These are phyloP conservation scores for Eutrema heterophyllum DNA, from an alignment of 345 rosid genomes.

Conservation along the genomic window DNA sequence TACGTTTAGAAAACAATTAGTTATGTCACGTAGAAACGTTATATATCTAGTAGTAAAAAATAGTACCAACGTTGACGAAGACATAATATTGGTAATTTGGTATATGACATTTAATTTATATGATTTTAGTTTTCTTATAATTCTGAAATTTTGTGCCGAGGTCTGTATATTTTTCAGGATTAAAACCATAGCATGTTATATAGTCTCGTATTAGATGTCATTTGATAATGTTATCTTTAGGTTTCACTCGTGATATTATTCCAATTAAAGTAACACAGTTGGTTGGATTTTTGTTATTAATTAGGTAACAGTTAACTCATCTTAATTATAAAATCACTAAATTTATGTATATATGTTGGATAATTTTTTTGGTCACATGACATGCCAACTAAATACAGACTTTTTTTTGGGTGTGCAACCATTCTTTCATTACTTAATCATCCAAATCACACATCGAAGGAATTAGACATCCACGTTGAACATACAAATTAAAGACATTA, in stretches of 20 bases:
- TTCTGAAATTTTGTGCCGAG: too few relatives aligned
- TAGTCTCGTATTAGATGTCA: too few relatives aligned
- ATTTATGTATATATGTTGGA: background rate
- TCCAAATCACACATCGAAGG: too few relatives aligned
- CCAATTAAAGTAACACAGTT: too few relatives aligned
- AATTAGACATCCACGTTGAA: too few relatives aligned
- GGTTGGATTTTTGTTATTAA: background rate
- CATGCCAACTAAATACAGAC: conserved; percentile 26
- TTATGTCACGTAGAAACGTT: background rate
- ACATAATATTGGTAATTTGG: background rate
- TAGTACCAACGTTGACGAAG: background rate
- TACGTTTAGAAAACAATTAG: background rate
- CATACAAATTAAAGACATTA: too few relatives aligned
- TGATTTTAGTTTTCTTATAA: background rate
- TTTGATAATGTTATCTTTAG: too few relatives aligned
- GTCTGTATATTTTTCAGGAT: too few relatives aligned
- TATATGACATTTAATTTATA: background rate
- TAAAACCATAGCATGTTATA: too few relatives aligned
- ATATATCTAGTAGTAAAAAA: background rate
- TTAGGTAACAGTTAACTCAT: background rate
- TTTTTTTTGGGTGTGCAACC: too few relatives aligned
- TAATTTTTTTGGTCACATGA: conserved; percentile 24
- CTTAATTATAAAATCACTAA: background rate
- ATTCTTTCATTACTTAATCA: too few relatives aligned
- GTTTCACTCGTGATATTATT: too few relatives aligned